These are phyloP conservation scores for Moricandia moricandioides DNA, from an alignment of 345 rosid species.

Conservation along the genomic window DNA sequence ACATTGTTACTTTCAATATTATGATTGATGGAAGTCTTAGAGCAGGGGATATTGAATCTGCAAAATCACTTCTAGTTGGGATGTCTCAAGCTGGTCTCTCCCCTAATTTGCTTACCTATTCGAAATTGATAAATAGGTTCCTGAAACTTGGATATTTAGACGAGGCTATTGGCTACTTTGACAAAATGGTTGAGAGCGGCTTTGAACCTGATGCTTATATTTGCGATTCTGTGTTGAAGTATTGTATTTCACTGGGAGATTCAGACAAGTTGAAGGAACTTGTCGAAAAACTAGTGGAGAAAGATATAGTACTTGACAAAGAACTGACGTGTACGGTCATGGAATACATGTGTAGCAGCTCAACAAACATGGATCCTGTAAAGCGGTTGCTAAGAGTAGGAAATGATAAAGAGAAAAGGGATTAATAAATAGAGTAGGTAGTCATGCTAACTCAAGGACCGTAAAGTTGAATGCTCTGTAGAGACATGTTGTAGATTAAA, in stretches of 20 bases:
- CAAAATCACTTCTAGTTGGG: slow-evolving; percentile 45
- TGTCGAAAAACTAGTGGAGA: slow-evolving; percentile 51
- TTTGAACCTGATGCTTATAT: slow-evolving; percentile 43
- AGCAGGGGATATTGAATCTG: slow-evolving; percentile 50
- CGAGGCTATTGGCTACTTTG: slow-evolving; percentile 50
- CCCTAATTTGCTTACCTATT: slow-evolving; percentile 55
- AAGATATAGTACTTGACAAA: slow-evolving; percentile 48
- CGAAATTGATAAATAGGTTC: slow-evolving; percentile 54
- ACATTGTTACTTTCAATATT: slow-evolving; percentile 49
- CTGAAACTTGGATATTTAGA: slow-evolving; percentile 52
- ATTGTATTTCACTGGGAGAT: slow-evolving; percentile 45
- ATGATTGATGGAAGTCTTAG: slow-evolving; percentile 61
- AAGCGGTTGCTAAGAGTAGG: slow-evolving; percentile 47
- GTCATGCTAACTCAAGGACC: background rate
- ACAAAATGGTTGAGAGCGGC: slow-evolving; percentile 60
- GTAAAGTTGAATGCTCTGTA: slow-evolving; percentile 3
- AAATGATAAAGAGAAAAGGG: slow-evolving; percentile 27
- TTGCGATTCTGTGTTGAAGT: slow-evolving; percentile 61
- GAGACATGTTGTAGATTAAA: slow-evolving; percentile 18
- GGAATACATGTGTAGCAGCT: slow-evolving; percentile 49
- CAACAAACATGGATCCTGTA: slow-evolving; percentile 34
- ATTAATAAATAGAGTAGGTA: background rate
- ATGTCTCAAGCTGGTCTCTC: slow-evolving; percentile 53
- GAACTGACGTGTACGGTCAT: slow-evolving; percentile 48
- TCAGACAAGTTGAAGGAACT: slow-evolving; percentile 47